These are phyloP conservation scores for Galerina sulciceps DNA, from an alignment of 768 basidiomycete species.

Conservation along the genomic window DNA sequence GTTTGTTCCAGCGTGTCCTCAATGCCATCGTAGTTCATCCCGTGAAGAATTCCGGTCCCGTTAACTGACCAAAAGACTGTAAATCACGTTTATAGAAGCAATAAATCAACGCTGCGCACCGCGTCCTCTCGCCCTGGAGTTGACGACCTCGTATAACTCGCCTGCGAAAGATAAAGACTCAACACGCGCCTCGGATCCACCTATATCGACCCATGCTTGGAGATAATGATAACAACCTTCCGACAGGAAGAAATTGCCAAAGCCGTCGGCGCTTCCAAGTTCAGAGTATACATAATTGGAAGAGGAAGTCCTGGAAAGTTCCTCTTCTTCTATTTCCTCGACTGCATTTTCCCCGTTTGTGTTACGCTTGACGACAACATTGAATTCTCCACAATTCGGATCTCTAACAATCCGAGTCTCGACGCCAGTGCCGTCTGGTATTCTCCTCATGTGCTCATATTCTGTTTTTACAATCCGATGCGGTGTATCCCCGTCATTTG, in stretches of 20 bases:
- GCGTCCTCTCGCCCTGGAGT: too few species aligned
- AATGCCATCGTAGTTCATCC: constrained; percentile 2
- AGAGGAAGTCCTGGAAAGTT: neutral
- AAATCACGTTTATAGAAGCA: too few species aligned
- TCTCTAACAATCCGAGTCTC: neutral
- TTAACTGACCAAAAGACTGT: neutral
- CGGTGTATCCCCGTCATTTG: neutral
- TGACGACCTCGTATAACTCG: too few species aligned
- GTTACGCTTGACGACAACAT: neutral
- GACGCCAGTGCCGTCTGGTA: neutral
- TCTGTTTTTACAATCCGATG: neutral
- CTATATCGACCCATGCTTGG: too few species aligned
- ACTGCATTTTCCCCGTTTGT: neutral
- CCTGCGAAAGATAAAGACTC: too few species aligned
- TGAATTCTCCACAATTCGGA: neutral
- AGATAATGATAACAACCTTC: too few species aligned
- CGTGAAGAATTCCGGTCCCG: neutral
- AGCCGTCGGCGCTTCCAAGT: too few species aligned
- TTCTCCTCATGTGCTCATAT: neutral
- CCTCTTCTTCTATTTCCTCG: neutral
- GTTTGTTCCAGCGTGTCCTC: constrained; percentile 10
- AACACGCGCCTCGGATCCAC: too few species aligned
- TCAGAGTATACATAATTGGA: neutral
- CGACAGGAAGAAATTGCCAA: too few species aligned
- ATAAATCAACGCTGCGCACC: too few species aligned